A percentile compares a stretch with the other conserved stretches of the same genome.
Evolutionary conservation across 768 basidiomycete genomes (phyloP).

Genomic region (Suillus cothurnatus): DNA sequence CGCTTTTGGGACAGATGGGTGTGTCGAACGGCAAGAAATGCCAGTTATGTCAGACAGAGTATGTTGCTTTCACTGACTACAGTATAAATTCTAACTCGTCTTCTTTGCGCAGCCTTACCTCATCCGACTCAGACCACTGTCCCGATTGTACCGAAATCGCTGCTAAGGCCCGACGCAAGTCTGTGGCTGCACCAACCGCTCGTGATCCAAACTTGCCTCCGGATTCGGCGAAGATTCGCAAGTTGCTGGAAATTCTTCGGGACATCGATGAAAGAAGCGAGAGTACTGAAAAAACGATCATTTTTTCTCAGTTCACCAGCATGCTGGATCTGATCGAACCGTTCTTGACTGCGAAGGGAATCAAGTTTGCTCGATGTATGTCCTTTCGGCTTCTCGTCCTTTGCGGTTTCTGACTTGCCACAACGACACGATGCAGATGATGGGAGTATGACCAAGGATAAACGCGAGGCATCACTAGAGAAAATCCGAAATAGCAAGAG

Average conservation of each 20-base stretch:
- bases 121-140: constrained; percentile 49
- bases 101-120: constrained; percentile 5
- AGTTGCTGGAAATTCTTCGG: constrained; percentile 71
- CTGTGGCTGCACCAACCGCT: constrained; percentile 24
- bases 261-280: constrained; percentile 62
- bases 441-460: constrained; percentile 77
- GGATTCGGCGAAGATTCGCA: constrained; percentile 84
- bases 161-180: constrained; percentile 47
- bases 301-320: constrained; percentile 92
- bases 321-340: constrained; percentile 88
- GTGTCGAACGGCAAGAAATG: constrained; percentile 66
- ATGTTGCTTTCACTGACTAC: constrained; percentile 28
- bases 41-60: constrained; percentile 76
- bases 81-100: neutral
- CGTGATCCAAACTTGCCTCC: constrained; percentile 49
- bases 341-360: constrained; percentile 68
- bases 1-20: constrained; percentile 69
- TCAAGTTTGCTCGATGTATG: constrained; percentile 87
- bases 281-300: constrained; percentile 85
- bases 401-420: constrained; percentile 12
- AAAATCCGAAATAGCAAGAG: constrained; percentile 63
- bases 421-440: constrained; percentile 59
- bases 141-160: constrained; percentile 58
- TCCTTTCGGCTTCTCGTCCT: constrained; percentile 20
- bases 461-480: constrained; percentile 75